These are phyloP conservation scores for Aspergillus mulundensis DNA, from an alignment of 495 filamentous ascomycete species.

Conservation along the genomic window DNA sequence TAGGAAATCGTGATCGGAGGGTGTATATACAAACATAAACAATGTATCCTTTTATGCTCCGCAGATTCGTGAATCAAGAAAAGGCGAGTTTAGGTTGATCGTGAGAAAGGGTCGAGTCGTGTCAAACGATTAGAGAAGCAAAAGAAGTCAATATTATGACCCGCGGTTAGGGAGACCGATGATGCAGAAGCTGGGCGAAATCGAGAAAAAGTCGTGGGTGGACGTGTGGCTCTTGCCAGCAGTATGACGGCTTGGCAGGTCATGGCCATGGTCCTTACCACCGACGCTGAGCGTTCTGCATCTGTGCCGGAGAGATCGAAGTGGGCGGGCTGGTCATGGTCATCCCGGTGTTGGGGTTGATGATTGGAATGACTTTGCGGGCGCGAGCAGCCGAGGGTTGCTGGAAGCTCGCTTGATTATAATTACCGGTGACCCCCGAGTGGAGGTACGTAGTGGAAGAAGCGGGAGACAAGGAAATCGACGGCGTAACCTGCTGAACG, in stretches of 20 bases:
- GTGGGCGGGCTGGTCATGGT: conserved; percentile 84
- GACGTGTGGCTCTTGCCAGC: conserved; percentile 24
- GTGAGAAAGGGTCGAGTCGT: conserved; percentile 23
- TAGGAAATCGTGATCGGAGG: conserved; percentile 41
- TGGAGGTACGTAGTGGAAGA: conserved; percentile 63
- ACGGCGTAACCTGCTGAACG: conserved; percentile 68
- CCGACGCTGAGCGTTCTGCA: conserved; percentile 67
- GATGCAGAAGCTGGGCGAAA: conserved; percentile 41
- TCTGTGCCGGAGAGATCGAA: conserved; percentile 80
- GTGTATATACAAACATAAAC: conserved; percentile 39
- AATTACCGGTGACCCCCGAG: conserved; percentile 45
- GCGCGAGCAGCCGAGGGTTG: conserved; percentile 83
- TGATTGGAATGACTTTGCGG: conserved; percentile 95
- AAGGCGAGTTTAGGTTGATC: conserved; percentile 27
- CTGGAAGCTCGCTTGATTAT: conserved; percentile 68
- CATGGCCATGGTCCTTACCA: conserved; percentile 49
- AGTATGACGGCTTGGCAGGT: conserved; percentile 28
- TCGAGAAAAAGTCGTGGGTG: conserved; percentile 33
- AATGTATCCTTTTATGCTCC: conserved; percentile 31
- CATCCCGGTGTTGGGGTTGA: conserved; percentile 92
- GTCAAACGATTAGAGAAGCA: conserved; percentile 33
- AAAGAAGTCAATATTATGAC: conserved; percentile 38
- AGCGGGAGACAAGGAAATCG: conserved; percentile 75
- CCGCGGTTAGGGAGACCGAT: conserved; percentile 41
- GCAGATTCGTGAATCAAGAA: conserved; percentile 30